Base-by-base conservation (phyloP, 2,329 filamentous ascomycete species). In the Colletotrichum paranaense region DNA sequence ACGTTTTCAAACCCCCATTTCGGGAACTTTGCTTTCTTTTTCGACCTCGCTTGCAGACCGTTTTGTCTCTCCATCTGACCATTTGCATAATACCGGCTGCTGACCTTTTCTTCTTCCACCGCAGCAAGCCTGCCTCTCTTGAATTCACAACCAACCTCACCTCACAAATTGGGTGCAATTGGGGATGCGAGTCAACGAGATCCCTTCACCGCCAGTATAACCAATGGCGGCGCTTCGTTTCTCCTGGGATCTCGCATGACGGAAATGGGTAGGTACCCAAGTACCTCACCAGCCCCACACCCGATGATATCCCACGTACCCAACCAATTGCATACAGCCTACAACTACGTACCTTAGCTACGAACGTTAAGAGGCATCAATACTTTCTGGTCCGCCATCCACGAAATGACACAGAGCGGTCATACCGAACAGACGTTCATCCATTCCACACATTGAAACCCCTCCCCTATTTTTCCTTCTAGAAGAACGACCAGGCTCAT, bases 11-110 rank as follows among this genome's bases (percentile, higher is more conserved):
- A 49, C 8, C 16, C 42, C 42, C 42, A 22, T 22, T 49, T 2
- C 28, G 26, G 42, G 9, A 62, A 30, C 24, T 46, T 30, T 52
- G 1, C 28, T 60, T 69, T 22, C 42, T 69, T 64, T 46, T 72
- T 35, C 30, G 7, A 46, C 38, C 52, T 64, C 53, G 16, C 19
- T 6, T 63, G 59, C 55, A 68, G 64, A 28, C 19, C 62, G 46
- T 57, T 60, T 62, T 63, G 69, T 58, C 63, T 72, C 64, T 72
- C 58, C 64, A 58, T 58, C 69, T 67, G 64, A 35, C 64, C 63
- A 63, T 53, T 57, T 14, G 4, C 1, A 5, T 22, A 1, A 67
- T 35, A 59, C 58, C 42, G 57, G n/a, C 22, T 24, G 22, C 42
- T 28, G 14, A 46, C 35, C 60, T 65, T 56, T 46, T 71, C 60